A percentile compares a stretch with the other conserved stretches of the same genome.
Evolutionary conservation across 2,329 filamentous ascomycete species (phyloP).

Genomic region (Ilyonectria mors-panacis): DNA sequence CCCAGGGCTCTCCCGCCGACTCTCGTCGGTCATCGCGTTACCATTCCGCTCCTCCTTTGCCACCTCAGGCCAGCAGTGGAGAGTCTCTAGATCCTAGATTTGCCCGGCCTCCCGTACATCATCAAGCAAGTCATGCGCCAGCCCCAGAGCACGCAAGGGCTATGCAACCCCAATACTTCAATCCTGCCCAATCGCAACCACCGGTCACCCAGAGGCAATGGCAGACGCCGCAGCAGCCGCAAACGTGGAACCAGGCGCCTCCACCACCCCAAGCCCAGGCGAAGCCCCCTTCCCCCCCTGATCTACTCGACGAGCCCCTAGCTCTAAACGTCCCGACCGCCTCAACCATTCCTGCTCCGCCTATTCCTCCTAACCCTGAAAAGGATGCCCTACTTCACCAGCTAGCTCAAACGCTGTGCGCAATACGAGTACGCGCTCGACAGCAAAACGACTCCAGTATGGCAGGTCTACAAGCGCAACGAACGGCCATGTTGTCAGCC

Average conservation of each 20-base stretch:
- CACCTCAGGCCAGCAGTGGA: conserved; percentile 49
- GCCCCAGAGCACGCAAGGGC: conserved; percentile 30
- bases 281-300: conserved; percentile 59
- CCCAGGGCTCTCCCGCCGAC: conserved; percentile 32
- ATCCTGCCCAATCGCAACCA: conserved; percentile 35
- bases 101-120: conserved; percentile 34
- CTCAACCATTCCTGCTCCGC: conserved; percentile 76
- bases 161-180: conserved; percentile 38
- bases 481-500: conserved; percentile 80
- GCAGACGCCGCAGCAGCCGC: conserved; percentile 44
- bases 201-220: conserved; percentile 44
- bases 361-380: conserved; percentile 95
- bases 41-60: conserved; percentile 64
- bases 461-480: conserved; percentile 83
- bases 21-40: conserved; percentile 57
- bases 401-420: conserved; percentile 78
- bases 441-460: conserved; percentile 82
- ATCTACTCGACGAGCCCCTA: conserved; percentile 71
- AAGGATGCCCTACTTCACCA: conserved; percentile 89
- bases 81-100: conserved; percentile 33
- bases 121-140: conserved; percentile 38
- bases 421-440: conserved; percentile 78
- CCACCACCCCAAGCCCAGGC: conserved; percentile 41
- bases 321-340: conserved; percentile 65
- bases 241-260: conserved; percentile 45